Evolutionary conservation across 2,329 filamentous ascomycete species (phyloP).

Genomic region (Calonectria pteridis): DNA sequence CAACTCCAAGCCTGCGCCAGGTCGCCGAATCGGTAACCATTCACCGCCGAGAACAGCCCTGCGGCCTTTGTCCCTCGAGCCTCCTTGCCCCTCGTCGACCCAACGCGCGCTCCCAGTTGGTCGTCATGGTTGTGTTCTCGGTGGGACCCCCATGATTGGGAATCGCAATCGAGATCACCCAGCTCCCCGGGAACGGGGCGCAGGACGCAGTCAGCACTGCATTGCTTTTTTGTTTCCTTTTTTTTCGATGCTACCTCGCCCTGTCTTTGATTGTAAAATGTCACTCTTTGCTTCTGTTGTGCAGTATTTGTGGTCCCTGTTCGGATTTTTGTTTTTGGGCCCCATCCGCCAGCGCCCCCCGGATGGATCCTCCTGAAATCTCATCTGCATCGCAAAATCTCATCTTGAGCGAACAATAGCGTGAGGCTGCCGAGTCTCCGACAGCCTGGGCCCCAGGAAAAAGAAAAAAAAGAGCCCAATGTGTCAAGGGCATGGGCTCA

Average conservation of each 20-base stretch:
- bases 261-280: not conserved
- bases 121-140: conserved; percentile 14
- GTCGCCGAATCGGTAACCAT: not conserved
- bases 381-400: conserved; percentile 14
- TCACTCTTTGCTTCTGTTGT: not conserved
- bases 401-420: not conserved
- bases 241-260: not conserved
- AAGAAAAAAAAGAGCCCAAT: conserved; percentile 1
- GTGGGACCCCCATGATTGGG: conserved; percentile 13
- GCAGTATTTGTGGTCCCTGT: not conserved
- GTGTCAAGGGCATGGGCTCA: not conserved
- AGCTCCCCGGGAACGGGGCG: conserved; percentile 2
- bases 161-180: conserved; percentile 24
- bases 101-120: not conserved
- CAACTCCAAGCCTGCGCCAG: conserved; percentile 7
- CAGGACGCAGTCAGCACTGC: not conserved
- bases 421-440: conserved; percentile 11
- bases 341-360: not conserved
- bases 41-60: conserved; percentile 15
- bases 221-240: conserved; percentile 8
- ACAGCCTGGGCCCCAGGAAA: not conserved
- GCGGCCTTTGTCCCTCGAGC: not conserved
- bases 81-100: not conserved
- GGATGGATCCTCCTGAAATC: conserved; percentile 6
- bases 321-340: conserved; percentile 7